Conservation (phyloP, 768 basidiomycete species). For the Lactarius sanguifluus region DNA sequence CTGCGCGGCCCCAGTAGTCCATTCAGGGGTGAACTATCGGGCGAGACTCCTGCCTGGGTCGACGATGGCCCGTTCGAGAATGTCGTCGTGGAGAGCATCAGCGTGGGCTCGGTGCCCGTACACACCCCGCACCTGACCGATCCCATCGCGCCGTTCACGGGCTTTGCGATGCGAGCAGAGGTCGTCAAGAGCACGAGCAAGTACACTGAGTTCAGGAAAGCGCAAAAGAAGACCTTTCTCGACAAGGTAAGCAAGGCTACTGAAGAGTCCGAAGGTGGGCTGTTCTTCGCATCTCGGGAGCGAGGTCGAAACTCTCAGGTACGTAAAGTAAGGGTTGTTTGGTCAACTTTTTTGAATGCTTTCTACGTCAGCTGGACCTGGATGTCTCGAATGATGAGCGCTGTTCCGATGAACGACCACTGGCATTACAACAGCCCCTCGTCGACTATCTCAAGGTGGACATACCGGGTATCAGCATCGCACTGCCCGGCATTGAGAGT, state of each 20-base stretch:
- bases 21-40: slow-evolving; percentile 20
- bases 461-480: slow-evolving; percentile 24
- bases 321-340: not conserved
- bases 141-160: slow-evolving; percentile 27
- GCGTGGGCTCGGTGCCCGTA: slow-evolving; percentile 21
- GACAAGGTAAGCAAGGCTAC: slow-evolving; percentile 5
- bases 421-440: not conserved
- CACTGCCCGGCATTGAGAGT: slow-evolving; percentile 9
- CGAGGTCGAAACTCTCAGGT: slow-evolving; percentile 13
- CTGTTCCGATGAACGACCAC: not conserved
- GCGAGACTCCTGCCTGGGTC: slow-evolving; percentile 12
- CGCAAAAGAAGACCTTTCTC: slow-evolving; percentile 7
- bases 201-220: slow-evolving; percentile 18
- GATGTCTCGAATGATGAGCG: not conserved
- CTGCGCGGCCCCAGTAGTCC: slow-evolving; percentile 4
- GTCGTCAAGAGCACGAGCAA: slow-evolving; percentile 19
- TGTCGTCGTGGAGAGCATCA: slow-evolving; percentile 12
- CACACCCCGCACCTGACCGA: slow-evolving; percentile 23
- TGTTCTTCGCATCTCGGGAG: slow-evolving; percentile 25
- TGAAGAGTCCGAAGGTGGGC: slow-evolving; percentile 14
- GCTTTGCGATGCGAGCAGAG: slow-evolving; percentile 28
- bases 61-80: slow-evolving; percentile 23
- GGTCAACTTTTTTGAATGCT: not conserved
- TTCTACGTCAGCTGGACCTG: not conserved
- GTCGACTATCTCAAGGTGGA: slow-evolving; percentile 27